These are phyloP conservation scores for Termitomyces sp. DNA, from an alignment of 768 basidiomycete genomes.

Conservation along the genomic window DNA sequence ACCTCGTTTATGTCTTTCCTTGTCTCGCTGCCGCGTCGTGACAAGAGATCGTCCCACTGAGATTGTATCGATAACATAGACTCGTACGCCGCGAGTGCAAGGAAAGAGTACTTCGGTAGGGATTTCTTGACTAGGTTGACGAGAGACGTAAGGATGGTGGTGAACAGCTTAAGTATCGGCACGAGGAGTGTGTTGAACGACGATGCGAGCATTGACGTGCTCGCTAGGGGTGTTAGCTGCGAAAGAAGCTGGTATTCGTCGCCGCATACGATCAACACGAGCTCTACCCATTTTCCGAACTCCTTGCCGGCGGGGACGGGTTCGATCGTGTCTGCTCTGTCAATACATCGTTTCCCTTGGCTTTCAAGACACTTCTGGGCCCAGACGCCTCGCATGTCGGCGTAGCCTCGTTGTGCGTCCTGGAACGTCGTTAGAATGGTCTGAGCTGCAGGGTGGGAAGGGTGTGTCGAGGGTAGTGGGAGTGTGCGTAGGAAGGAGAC, in stretches of 20 bases:
- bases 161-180: slow-evolving; percentile 67
- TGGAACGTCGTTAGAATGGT: slow-evolving; percentile 62
- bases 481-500: slow-evolving; percentile 69
- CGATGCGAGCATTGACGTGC: slow-evolving; percentile 46
- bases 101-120: slow-evolving; percentile 75
- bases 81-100: slow-evolving; percentile 72
- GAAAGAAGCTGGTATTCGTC: slow-evolving; percentile 66
- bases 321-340: slow-evolving; percentile 68
- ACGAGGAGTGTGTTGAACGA: slow-evolving; percentile 62
- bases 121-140: slow-evolving; percentile 69
- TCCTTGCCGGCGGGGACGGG: slow-evolving; percentile 66
- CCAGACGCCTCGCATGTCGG: slow-evolving; percentile 86
- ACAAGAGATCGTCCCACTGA: slow-evolving; percentile 67
- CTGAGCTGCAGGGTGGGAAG: slow-evolving; percentile 75
- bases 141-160: slow-evolving; percentile 61
- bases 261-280: slow-evolving; percentile 64
- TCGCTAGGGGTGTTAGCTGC: slow-evolving; percentile 62
- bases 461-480: slow-evolving; percentile 77
- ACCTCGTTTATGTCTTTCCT: slow-evolving; percentile 60
- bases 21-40: slow-evolving; percentile 44
- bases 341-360: slow-evolving; percentile 66
- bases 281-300: slow-evolving; percentile 69
- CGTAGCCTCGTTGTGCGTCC: slow-evolving; percentile 81
- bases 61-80: slow-evolving; percentile 54
- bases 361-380: slow-evolving; percentile 70